Percentiles rank a stretch among this genome's conserved stretches.
phyloP scores from a whole-genome alignment of 495 filamentous ascomycete genomes.

The Aspergillus olivimuriae region DNA sequence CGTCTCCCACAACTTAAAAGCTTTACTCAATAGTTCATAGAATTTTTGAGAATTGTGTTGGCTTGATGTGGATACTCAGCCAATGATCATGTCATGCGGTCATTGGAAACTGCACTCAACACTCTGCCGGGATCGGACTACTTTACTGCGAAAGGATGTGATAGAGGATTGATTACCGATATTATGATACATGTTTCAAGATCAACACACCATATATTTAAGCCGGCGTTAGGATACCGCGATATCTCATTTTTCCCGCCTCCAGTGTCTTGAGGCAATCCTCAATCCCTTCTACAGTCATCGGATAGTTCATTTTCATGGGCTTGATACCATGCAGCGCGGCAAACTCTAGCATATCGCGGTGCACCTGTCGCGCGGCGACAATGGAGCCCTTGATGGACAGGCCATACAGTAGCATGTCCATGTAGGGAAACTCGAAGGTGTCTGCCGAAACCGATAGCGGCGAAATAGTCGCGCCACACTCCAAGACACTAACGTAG shows the following conservation, averaged over 20 bases:
- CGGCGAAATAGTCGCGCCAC: constrained; percentile 44
- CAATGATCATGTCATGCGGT: too few relatives aligned
- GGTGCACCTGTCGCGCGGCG: constrained; percentile 40
- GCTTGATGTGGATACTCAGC: too few relatives aligned
- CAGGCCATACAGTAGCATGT: constrained; percentile 40
- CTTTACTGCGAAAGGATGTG: too few relatives aligned
- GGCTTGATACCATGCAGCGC: constrained; percentile 50
- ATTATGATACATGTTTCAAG: too few relatives aligned
- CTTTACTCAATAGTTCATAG: too few relatives aligned
- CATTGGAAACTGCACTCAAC: too few relatives aligned
- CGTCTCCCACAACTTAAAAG: too few relatives aligned
- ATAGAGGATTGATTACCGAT: too few relatives aligned
- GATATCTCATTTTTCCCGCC: constrained; percentile 52
- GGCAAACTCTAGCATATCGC: constrained; percentile 53
- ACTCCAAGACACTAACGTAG: constrained; percentile 35
- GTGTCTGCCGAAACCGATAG: constrained; percentile 41
- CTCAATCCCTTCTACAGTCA: constrained; percentile 48
- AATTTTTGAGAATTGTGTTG: too few relatives aligned
- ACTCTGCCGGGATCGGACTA: too few relatives aligned
- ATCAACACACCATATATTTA: not conserved
- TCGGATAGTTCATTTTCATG: constrained; percentile 47
- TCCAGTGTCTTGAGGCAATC: constrained; percentile 47
- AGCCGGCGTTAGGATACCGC: constrained; percentile 41
- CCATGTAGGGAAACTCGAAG: constrained; percentile 49
- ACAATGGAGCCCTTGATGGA: constrained; percentile 49